Percentiles rank a stretch among this genome's conserved stretches.
These are phyloP conservation scores for Rhynchosporium secalis DNA, from an alignment of 2,329 filamentous ascomycete species.

Conservation along the genomic window DNA sequence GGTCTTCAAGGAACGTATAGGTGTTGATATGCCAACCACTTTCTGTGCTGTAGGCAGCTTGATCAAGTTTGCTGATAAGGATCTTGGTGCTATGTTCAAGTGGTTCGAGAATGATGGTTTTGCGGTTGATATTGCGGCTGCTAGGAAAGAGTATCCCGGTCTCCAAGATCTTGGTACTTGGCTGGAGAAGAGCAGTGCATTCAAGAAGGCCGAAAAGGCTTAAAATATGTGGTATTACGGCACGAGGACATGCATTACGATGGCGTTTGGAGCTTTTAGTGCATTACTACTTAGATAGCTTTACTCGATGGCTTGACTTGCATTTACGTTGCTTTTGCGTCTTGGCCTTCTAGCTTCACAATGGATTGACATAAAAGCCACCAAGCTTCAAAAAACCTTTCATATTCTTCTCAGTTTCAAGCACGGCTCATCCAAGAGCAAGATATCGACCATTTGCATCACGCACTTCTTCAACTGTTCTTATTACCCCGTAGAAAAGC, in stretches of 20 bases:
- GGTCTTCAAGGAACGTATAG: constrained; percentile 39
- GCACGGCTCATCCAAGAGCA: background rate
- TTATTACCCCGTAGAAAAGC: too few species aligned
- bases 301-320: background rate
- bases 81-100: constrained; percentile 38
- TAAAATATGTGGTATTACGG: background rate
- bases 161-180: constrained; percentile 49
- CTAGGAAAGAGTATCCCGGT: constrained; percentile 45
- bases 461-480: too few species aligned
- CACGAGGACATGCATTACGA: constrained; percentile 11
- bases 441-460: background rate
- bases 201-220: constrained; percentile 21
- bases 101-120: constrained; percentile 39
- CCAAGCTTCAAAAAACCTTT: background rate
- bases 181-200: constrained; percentile 44
- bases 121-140: constrained; percentile 40
- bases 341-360: background rate
- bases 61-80: constrained; percentile 32
- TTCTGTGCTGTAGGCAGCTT: constrained; percentile 33
- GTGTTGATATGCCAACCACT: constrained; percentile 37
- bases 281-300: background rate
- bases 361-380: background rate
- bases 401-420: background rate
- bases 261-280: constrained; percentile 5
- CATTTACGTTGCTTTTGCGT: constrained; percentile 5